phyloP scores from a whole-genome alignment of 345 rosid genomes.

The Sisymbrium altissimum region DNA sequence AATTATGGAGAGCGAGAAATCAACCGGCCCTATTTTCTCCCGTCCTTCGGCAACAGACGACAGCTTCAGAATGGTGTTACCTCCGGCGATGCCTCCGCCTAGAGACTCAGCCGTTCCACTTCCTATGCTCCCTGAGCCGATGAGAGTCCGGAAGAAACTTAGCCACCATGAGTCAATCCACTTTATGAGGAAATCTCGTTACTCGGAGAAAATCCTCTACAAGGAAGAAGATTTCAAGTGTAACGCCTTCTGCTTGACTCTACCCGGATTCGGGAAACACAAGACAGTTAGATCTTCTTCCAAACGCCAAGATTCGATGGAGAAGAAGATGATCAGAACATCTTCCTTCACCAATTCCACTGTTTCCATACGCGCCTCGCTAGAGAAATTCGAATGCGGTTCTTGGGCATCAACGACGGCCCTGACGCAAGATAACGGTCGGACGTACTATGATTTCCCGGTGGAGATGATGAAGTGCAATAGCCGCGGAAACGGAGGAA shows the following conservation, averaged over 20 bases:
- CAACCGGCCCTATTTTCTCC: slow-evolving; percentile 8
- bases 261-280: slow-evolving; percentile 65
- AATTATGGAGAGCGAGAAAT: slow-evolving; percentile 5
- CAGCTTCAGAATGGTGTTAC: slow-evolving; percentile 48
- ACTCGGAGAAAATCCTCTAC: slow-evolving; percentile 15
- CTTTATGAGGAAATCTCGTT: slow-evolving; percentile 5
- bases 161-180: slow-evolving; percentile 15
- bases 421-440: slow-evolving; percentile 36
- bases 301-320: slow-evolving; percentile 27
- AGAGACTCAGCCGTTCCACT: slow-evolving; percentile 32
- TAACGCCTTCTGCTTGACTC: slow-evolving; percentile 60
- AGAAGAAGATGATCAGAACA: slow-evolving; percentile 30
- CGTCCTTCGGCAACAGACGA: slow-evolving; percentile 20
- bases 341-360: slow-evolving; percentile 27
- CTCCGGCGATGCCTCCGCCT: slow-evolving; percentile 36
- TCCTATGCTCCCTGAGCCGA: slow-evolving; percentile 35
- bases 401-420: slow-evolving; percentile 81
- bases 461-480: slow-evolving; percentile 50
- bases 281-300: slow-evolving; percentile 43
- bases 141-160: slow-evolving; percentile 44
- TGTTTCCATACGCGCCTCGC: slow-evolving; percentile 65
- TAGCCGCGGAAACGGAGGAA: slow-evolving; percentile 20
- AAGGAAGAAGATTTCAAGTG: slow-evolving; percentile 62
- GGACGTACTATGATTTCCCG: slow-evolving; percentile 56
- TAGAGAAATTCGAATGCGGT: slow-evolving; percentile 85